Evolutionary conservation across 345 rosid species (phyloP), one percentile per base, ranked within the genome.

Genomic region (Euclidium syriacum): DNA sequence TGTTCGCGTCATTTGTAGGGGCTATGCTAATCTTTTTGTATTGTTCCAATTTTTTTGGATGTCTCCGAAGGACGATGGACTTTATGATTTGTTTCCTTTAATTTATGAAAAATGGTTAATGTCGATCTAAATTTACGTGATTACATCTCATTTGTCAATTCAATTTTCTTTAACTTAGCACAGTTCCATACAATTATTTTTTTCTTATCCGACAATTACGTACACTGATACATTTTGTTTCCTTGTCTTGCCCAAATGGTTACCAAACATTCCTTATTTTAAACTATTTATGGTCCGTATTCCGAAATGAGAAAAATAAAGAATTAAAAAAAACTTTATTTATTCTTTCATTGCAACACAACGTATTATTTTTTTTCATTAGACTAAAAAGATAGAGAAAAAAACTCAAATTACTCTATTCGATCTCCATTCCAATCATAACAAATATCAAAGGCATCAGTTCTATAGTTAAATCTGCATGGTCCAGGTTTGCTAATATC

Each of bases 401-500:
- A 36, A 10, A 11, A 11, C 12, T 10, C 15, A 36, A 36, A 36
- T 36, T 36, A 10, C 4, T 36, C 3, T 9, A 36, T 65, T 25
- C 4, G 69, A 22, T 23, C 0, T 5, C 70, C 64, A 29, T 58
- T 23, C 72, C 72, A 68, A 5, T 68, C 10, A 49, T 58, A 67
- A 67, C 72, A 58, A 4, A 58, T 18, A 41, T 68, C 29, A 40
- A 58, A 58, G 1, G 30, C 36, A 38, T 50, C 0, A 18, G 11
- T 18, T 25, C 0, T 1, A 0, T 40, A 30, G 7, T 24, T 11
- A 26, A 58, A 59, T 38, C 66, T 58, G 52, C 73, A 68, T 32
- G 55, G 62, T n/a, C 67, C 48, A n/a, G 42, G 32, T 43, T n/a
- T 43, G 32, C 3, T 52, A 32, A 68, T 61, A 52, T 68, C 62